Evolutionary conservation across 2,329 filamentous ascomycete genomes (phyloP), one percentile per base, ranked within the genome.

Genomic region (Calonectria leucothoes): DNA sequence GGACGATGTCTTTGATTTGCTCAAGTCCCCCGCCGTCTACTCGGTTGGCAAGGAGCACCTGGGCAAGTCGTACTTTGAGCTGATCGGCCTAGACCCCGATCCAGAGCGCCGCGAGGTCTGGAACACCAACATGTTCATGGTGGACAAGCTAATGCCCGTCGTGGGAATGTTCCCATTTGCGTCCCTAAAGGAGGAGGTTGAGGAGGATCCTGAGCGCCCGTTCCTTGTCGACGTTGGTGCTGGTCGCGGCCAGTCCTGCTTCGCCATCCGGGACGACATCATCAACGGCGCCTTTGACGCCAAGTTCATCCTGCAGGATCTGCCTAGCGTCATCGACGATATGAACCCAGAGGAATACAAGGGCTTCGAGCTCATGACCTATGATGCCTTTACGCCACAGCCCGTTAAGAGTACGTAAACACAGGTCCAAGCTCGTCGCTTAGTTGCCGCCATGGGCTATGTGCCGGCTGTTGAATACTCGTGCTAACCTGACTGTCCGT

Each of bases 101-200:
- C 75, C 74, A 8, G 79, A 82, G 49, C 76, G 76, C n/a, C 81
- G 82, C 8, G 76, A 79, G 17, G 73, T 83, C n/a, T 84, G 83
- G 83, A 83, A 84, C 65, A 73, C 75, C 23, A 82, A 79, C 51
- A 79, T 84, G 75, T 78, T 81, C 45, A 77, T 78, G 57, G 77
- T 81, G 23, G 82, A 83, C 20, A 77, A 82, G 63, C 63, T 82
- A 25, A 84, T 84, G 77, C 83, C 83, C 10, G 80, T 84, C 17
- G 49, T 74, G 3, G 83, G 82, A 64, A 84, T 84, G 83, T 84
- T 84, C n/a, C 83, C 82, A 1, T 84, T 83, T 64, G 71, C 74
- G 1, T 77, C 80, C 3, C 73, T 84, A 3, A 80, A 79, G 63
- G 77, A 79, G 2, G 77, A 80, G 29, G 81, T 83, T 3, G 74